Conservation (phyloP, 1,284 basidiomycete genomes). For the Heterobasidion irregulare region DNA sequence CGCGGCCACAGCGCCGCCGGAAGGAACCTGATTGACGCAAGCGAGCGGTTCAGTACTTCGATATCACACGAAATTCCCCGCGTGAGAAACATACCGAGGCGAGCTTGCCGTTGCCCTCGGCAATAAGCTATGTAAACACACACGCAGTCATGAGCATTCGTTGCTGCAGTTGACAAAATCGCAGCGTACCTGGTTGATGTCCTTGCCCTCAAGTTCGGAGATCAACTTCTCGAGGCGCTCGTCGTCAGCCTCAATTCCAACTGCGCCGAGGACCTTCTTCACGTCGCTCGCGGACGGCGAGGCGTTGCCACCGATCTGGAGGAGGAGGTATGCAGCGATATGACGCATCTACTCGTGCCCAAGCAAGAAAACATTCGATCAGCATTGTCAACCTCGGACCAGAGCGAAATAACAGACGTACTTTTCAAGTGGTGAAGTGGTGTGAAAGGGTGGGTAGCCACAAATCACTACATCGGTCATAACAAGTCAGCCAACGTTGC, state of each 20-base stretch:
- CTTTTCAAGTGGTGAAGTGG: slow-evolving; percentile 30
- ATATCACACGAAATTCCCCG: not conserved
- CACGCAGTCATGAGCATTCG: not conserved
- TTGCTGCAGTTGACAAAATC: not conserved
- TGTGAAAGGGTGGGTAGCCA: slow-evolving; percentile 54
- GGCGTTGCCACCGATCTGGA: slow-evolving; percentile 90
- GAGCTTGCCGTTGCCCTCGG: slow-evolving; percentile 89
- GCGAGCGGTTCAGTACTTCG: not conserved
- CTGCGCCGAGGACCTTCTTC: slow-evolving; percentile 81
- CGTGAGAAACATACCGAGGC: slow-evolving; percentile 71
- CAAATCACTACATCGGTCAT: slow-evolving; percentile 59
- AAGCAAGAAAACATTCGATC: not conserved
- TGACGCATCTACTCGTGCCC: slow-evolving; percentile 74
- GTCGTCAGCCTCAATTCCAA: slow-evolving; percentile 87
- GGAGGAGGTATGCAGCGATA: slow-evolving; percentile 97
- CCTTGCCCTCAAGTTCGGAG: slow-evolving; percentile 91
- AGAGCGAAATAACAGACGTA: slow-evolving; percentile 17
- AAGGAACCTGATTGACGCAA: slow-evolving; percentile 53
- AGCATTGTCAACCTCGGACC: slow-evolving; percentile 9
- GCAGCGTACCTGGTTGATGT: slow-evolving; percentile 65
- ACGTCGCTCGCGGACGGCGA: slow-evolving; percentile 86
- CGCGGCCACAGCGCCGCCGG: slow-evolving; percentile 59
- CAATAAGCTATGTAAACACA: slow-evolving; percentile 61
- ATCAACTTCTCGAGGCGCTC: slow-evolving; percentile 83
- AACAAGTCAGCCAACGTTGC: too few relatives aligned